Conservation (phyloP, 192 early-diverging fungal species). For the Allomyces javanicus region DNA sequence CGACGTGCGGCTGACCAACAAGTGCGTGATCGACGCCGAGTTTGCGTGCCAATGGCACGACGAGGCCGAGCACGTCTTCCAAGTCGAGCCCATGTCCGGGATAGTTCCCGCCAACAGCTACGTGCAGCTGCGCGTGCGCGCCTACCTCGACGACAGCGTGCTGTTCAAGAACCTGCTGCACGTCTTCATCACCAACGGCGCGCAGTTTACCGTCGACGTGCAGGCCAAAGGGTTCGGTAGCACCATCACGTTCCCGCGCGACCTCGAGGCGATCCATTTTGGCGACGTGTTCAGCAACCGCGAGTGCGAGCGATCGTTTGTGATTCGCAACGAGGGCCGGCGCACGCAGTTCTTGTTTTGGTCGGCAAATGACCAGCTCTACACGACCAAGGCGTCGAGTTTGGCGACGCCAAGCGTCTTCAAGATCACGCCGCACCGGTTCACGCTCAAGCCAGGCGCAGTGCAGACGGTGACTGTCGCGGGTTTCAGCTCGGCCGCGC, state of each 20-base stretch:
- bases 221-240: slow-evolving; percentile 30
- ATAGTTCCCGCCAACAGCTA: slow-evolving; percentile 14
- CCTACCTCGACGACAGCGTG: slow-evolving; percentile 29
- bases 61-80: slow-evolving; percentile 21
- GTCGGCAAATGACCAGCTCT: slow-evolving; percentile 5
- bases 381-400: slow-evolving; percentile 2
- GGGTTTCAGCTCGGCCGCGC: slow-evolving; percentile 6
- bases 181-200: slow-evolving; percentile 12
- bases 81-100: slow-evolving; percentile 15
- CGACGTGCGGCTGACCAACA: slow-evolving; percentile 19
- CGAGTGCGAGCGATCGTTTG: slow-evolving; percentile 22
- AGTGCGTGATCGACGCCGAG: slow-evolving; percentile 26
- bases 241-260: slow-evolving; percentile 29
- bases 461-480: slow-evolving; percentile 21
- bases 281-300: slow-evolving; percentile 35
- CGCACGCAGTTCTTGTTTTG: slow-evolving; percentile 29
- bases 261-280: slow-evolving; percentile 22
- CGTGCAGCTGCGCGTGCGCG: slow-evolving; percentile 16
- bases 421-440: slow-evolving; percentile 25
- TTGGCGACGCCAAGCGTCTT: slow-evolving; percentile 10
- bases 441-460: slow-evolving; percentile 23
- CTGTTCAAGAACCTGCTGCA: slow-evolving; percentile 39
- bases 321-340: slow-evolving; percentile 24
- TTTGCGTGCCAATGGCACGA: slow-evolving; percentile 20
- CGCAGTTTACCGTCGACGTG: slow-evolving; percentile 7